phyloP scores from a whole-genome alignment of 257 asterid species.

The Nicotiana obtusifolia region DNA sequence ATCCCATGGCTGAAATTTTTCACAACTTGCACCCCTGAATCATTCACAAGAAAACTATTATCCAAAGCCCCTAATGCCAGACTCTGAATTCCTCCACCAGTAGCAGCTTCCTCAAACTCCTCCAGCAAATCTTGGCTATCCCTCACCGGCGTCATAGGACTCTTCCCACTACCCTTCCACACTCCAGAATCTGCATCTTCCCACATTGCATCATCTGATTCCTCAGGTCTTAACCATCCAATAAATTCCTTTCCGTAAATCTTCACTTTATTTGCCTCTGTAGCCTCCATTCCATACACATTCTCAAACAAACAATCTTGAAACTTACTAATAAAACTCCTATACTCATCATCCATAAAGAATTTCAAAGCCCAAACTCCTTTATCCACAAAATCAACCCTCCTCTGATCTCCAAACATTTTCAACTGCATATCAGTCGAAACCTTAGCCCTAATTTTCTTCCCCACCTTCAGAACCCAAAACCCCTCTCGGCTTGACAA shows the following conservation, averaged over 20 bases:
- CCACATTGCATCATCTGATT: slow-evolving; percentile 89
- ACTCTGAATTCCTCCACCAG: slow-evolving; percentile 90
- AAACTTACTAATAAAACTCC: slow-evolving; percentile 58
- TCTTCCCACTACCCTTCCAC: slow-evolving; percentile 60
- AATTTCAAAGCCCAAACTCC: slow-evolving; percentile 97
- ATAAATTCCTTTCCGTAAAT: slow-evolving; percentile 83
- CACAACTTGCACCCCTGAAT: slow-evolving; percentile 93
- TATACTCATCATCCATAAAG: slow-evolving; percentile 60
- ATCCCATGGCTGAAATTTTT: slow-evolving; percentile 96
- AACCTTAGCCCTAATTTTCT: slow-evolving; percentile 58
- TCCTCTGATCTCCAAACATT: slow-evolving; percentile 84
- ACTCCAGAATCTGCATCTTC: slow-evolving; percentile 83
- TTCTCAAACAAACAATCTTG: slow-evolving; percentile 89
- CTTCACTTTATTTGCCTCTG: slow-evolving; percentile 73
- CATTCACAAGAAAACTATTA: slow-evolving; percentile 84
- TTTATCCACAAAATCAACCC: slow-evolving; percentile 86
- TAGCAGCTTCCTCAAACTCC: slow-evolving; percentile 88
- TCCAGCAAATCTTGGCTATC: slow-evolving; percentile 71
- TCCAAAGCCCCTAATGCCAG: slow-evolving; percentile 94
- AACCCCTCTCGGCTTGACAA: slow-evolving; percentile 35
- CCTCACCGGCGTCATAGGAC: slow-evolving; percentile 36
- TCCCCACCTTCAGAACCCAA: slow-evolving; percentile 80
- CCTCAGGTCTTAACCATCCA: slow-evolving; percentile 90
- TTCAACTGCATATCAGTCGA: slow-evolving; percentile 88
- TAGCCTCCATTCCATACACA: slow-evolving; percentile 69